These are phyloP conservation scores for Selaginella moellendorffii DNA, from an alignment of 75 land plant genomes.

Conservation along the genomic window DNA sequence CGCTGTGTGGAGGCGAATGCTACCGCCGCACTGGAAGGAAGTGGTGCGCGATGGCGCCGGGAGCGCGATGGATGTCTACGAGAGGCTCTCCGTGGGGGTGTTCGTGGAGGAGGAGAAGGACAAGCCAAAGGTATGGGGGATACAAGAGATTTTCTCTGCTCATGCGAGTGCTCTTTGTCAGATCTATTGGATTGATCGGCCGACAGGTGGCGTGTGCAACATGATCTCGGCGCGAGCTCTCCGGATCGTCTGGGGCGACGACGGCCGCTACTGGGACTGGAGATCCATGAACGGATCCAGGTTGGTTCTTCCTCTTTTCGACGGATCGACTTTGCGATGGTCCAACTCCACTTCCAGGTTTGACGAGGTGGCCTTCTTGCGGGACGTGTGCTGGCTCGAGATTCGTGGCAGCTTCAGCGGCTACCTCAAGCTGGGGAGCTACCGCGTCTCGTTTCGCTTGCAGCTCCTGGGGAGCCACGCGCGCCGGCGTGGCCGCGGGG, in stretches of 20 bases:
- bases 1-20: background rate
- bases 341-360: no score
- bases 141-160: no score
- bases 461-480: background rate
- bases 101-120: background rate
- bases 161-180: no score
- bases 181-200: background rate
- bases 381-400: constrained; percentile 6
- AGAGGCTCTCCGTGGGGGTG: background rate
- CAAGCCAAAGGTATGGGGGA: background rate
- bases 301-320: no score
- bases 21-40: background rate
- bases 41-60: background rate
- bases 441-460: background rate
- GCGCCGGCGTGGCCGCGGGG: background rate
- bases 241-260: background rate
- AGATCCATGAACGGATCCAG: background rate
- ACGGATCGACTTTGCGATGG: no score
- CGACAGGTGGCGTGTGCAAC: background rate
- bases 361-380: constrained; percentile 2
- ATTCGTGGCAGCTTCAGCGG: background rate
- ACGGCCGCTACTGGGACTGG: constrained; percentile 1
- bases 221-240: constrained; percentile 1
- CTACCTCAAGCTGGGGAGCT: background rate
- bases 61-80: background rate